Percentiles rank a stretch among this genome's conserved stretches.
Conservation (phyloP, 495 filamentous ascomycete genomes). For the Aspergillus steynii region DNA sequence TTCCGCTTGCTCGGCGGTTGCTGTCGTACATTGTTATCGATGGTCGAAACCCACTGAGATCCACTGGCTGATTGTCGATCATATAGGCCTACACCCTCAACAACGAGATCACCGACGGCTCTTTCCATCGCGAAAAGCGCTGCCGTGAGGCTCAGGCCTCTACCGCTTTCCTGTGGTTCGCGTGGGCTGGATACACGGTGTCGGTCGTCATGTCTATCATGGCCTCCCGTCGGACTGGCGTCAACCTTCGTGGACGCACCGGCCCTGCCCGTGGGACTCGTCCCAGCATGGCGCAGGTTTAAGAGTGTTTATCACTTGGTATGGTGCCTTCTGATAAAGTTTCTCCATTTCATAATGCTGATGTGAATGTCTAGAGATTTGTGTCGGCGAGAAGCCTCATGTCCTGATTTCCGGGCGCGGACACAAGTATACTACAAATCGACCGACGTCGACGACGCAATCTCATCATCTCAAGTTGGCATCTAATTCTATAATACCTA, state of each 20-base stretch:
- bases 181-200: slow-evolving; percentile 59
- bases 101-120: slow-evolving; percentile 64
- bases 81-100: slow-evolving; percentile 51
- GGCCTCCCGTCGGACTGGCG: slow-evolving; percentile 33
- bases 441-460: background rate
- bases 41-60: slow-evolving; percentile 12
- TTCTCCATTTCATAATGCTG: background rate
- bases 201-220: slow-evolving; percentile 55
- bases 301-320: slow-evolving; percentile 23
- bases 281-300: slow-evolving; percentile 66
- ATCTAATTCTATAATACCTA: background rate
- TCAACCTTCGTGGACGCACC: slow-evolving; percentile 42
- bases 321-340: background rate
- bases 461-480: background rate
- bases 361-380: background rate
- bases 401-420: background rate
- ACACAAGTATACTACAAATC: background rate
- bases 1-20: background rate
- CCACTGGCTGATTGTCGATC: slow-evolving; percentile 12
- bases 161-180: slow-evolving; percentile 72
- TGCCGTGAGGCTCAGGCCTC: slow-evolving; percentile 71
- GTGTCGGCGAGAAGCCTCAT: background rate
- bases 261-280: slow-evolving; percentile 46
- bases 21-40: background rate
- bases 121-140: slow-evolving; percentile 51